Conservation (phyloP, 306 rosid genomes). For the Comarum palustre region DNA sequence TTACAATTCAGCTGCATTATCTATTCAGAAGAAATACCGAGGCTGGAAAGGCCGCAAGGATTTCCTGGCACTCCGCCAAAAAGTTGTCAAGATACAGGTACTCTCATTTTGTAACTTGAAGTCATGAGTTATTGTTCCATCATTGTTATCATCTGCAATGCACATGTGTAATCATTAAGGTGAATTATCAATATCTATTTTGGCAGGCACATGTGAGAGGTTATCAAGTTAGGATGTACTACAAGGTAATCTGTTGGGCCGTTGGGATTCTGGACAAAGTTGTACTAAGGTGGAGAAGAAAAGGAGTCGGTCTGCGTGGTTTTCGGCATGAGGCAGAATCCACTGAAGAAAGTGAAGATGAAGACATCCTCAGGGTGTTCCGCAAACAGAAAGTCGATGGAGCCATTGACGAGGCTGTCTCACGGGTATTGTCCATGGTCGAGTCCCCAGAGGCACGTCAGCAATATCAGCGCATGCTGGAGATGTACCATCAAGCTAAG, state of each 20-base stretch:
- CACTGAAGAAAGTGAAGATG: conserved; percentile 63
- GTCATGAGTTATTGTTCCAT: neutral
- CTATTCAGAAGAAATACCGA: conserved; percentile 88
- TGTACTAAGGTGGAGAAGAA: conserved; percentile 87
- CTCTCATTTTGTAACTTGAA: conserved; percentile 4
- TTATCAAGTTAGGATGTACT: conserved; percentile 73
- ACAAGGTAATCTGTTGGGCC: conserved; percentile 80
- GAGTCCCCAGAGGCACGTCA: conserved; percentile 60
- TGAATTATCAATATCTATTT: conserved; percentile 6
- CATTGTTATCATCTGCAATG: no score
- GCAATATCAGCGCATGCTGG: conserved; percentile 81
- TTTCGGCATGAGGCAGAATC: conserved; percentile 43
- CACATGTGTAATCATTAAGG: no score
- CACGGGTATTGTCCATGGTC: conserved; percentile 80
- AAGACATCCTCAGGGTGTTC: conserved; percentile 78
- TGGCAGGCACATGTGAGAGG: conserved; percentile 92
- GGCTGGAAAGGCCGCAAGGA: conserved; percentile 87
- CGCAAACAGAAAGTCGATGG: conserved; percentile 73
- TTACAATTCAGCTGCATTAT: conserved; percentile 71
- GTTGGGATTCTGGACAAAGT: conserved; percentile 85
- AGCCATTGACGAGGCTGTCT: conserved; percentile 62
- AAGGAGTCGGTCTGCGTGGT: conserved; percentile 70
- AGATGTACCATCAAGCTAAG: conserved; percentile 67
- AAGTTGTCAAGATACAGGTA: conserved; percentile 95
- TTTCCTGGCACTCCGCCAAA: conserved; percentile 67